Percentiles rank a stretch among this genome's conserved stretches.
Conservation (phyloP, 1,284 basidiomycete species). For the Sporisorium iseilematis-ciliati region DNA sequence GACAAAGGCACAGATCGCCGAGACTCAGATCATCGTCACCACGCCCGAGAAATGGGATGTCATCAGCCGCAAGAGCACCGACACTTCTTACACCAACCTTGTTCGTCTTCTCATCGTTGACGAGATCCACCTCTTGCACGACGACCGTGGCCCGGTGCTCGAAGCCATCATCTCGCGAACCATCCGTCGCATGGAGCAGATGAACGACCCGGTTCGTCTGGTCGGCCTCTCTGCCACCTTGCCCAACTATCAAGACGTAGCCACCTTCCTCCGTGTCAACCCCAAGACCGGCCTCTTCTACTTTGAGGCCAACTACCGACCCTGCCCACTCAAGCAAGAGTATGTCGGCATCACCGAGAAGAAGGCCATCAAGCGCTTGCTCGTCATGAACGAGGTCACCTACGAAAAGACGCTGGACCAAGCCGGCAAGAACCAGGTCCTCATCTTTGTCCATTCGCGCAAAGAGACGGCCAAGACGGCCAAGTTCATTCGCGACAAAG, state of each 20-base stretch:
- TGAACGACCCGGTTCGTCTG: slow-evolving; percentile 85
- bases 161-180: slow-evolving; percentile 92
- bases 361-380: slow-evolving; percentile 98
- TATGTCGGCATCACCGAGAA: slow-evolving; percentile 99
- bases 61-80: slow-evolving; percentile 96
- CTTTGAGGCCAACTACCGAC: slow-evolving; percentile 90
- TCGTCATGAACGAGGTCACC: slow-evolving; percentile 98
- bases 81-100: slow-evolving; percentile 96
- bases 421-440: slow-evolving; percentile 68
- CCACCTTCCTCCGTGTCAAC: slow-evolving; percentile 95
- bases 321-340: slow-evolving; percentile 94
- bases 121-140: slow-evolving; percentile 96
- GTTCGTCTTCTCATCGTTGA: slow-evolving; percentile 97
- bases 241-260: slow-evolving; percentile 99
- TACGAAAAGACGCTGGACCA: slow-evolving; percentile 83
- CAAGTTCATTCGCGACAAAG: slow-evolving; percentile 91
- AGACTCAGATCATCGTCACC: slow-evolving; percentile 98
- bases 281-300: slow-evolving; percentile 93
- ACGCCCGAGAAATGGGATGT: slow-evolving; percentile 98
- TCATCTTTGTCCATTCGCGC: slow-evolving; percentile 97
- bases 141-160: slow-evolving; percentile 96
- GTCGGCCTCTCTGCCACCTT: slow-evolving; percentile 96
- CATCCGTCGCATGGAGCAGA: slow-evolving; percentile 89
- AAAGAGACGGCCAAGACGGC: slow-evolving; percentile 99
- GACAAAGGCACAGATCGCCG: slow-evolving; percentile 96